Evolutionary conservation across 371 early-diverging fungal genomes (phyloP), one percentile per base, ranked within the genome.

Genomic region (Smittium mucronatum): DNA sequence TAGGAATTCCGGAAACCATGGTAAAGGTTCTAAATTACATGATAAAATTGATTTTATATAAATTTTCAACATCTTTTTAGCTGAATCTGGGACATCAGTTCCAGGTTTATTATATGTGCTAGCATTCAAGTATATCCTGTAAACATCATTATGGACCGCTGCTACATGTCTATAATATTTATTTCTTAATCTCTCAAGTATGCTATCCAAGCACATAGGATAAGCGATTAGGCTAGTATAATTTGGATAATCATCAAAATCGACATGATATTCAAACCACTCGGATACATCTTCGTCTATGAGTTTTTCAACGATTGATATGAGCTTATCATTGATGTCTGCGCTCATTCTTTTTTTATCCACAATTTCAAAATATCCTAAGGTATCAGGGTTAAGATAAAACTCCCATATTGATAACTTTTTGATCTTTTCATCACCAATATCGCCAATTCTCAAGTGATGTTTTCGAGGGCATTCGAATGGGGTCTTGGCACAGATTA

Each of bases 141-240:
- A 82, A 2, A 90, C 77, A 75, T 90, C 90, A 68, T 84, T 88
- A 33, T 83, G 76, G 1, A 90, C 79, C 0, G 87, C 88, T 69
- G 82, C 83, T 36, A 76, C 58, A 1, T 82, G 80, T n/a, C 90
- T 79, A 70, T 90, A 89, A 70, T 83, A 89, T 2, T 78, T 75
- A 69, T 79, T 84, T 0, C 76, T 67, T 8, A 89, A 65, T 32
- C 90, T 81, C 34, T 84, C 81, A 2, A 70, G 61, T 21, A 90
- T 79, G 34, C 83, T 80, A 36, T 84, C 80, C 30, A 90, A 70
- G 63, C 88, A 88, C 29, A 88, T 84, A 0, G 90, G 90, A 58
- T 90, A 89, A 0, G 90, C 87, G 32, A 90, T 76, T 34, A 81
- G 70, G 16, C 81, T 74, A 57, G 87, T 76, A 75, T 90, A 90